A percentile compares a stretch with the other conserved stretches of the same genome.
Conservation (phyloP, 1,284 basidiomycete species). For the Erythrobasidium hasegawianum region DNA sequence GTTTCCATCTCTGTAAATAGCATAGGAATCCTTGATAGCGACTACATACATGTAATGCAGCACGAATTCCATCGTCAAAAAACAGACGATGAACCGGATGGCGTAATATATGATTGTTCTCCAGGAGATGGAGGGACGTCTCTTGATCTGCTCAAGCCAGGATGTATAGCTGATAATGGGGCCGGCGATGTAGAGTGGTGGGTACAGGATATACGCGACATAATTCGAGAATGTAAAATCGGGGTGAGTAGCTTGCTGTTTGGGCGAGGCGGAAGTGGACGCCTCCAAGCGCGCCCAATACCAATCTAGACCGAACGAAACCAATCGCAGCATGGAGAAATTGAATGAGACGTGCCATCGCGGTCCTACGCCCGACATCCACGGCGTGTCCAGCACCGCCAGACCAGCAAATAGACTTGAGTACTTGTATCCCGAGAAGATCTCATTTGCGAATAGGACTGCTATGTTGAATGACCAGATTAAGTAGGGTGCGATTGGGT, state of each 20-base stretch:
- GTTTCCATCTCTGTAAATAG: conserved; percentile 61
- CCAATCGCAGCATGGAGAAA: conserved; percentile 89
- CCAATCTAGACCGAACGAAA: conserved; percentile 89
- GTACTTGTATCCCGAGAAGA: conserved; percentile 71
- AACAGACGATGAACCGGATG: conserved; percentile 65
- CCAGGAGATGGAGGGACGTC: conserved; percentile 53
- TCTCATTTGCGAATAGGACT: conserved; percentile 74
- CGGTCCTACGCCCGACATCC: conserved; percentile 62
- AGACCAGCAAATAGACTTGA: conserved; percentile 59
- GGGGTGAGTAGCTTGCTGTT: conserved; percentile 21
- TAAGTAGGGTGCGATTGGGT: conserved; percentile 54
- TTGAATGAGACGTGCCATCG: conserved; percentile 95
- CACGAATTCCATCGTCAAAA: conserved; percentile 84
- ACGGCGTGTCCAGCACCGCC: conserved; percentile 61
- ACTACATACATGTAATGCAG: conserved; percentile 95
- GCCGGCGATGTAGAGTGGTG: conserved; percentile 91
- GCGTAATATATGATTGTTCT: conserved; percentile 57
- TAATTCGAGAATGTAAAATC: conserved; percentile 61
- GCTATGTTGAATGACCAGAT: conserved; percentile 74
- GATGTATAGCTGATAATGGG: conserved; percentile 97
- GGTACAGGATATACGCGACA: conserved; percentile 75
- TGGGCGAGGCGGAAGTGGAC: background rate
- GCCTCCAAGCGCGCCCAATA: conserved; percentile 63
- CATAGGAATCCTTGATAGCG: conserved; percentile 75
- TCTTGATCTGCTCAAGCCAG: conserved; percentile 55